phyloP scores from a whole-genome alignment of 2,329 filamentous ascomycete genomes.

The Thielaviopsis punctulata region DNA sequence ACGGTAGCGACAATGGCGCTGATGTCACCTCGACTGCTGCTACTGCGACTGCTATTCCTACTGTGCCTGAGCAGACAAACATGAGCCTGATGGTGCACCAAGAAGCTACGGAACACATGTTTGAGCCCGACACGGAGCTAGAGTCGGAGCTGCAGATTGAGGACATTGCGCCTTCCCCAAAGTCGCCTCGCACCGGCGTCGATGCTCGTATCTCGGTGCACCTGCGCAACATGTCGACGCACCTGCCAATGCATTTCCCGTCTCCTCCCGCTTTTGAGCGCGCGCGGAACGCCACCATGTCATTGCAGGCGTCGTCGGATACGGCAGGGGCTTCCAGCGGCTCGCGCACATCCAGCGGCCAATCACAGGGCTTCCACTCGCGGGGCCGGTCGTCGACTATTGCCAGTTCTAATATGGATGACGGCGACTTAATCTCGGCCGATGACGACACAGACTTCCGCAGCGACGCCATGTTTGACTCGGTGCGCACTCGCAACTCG shows the following conservation, averaged over 20 bases:
- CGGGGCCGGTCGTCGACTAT: constrained; percentile 36
- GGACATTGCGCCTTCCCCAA: background rate
- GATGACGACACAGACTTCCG: constrained; percentile 66
- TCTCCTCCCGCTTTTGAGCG: constrained; percentile 15
- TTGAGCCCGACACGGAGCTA: constrained; percentile 1
- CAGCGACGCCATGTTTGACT: constrained; percentile 64
- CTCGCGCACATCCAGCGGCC: constrained; percentile 5
- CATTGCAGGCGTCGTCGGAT: constrained; percentile 26
- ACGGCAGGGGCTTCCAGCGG: constrained; percentile 19
- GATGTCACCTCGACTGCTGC: background rate
- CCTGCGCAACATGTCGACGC: constrained; percentile 14
- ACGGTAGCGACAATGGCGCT: background rate
- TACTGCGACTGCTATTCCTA: background rate
- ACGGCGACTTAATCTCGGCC: constrained; percentile 43
- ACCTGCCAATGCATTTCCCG: constrained; percentile 1
- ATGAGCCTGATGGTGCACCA: background rate
- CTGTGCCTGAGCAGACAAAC: background rate
- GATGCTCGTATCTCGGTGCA: background rate
- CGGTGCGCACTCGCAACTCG: constrained; percentile 53
- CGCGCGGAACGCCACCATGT: constrained; percentile 14
- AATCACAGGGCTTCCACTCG: constrained; percentile 13
- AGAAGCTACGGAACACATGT: background rate
- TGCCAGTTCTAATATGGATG: constrained; percentile 53
- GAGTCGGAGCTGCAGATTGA: background rate
- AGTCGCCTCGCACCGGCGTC: background rate